Evolutionary conservation across 2,329 filamentous ascomycete genomes (phyloP).

Genomic region (Simplicillium aogashimaense): DNA sequence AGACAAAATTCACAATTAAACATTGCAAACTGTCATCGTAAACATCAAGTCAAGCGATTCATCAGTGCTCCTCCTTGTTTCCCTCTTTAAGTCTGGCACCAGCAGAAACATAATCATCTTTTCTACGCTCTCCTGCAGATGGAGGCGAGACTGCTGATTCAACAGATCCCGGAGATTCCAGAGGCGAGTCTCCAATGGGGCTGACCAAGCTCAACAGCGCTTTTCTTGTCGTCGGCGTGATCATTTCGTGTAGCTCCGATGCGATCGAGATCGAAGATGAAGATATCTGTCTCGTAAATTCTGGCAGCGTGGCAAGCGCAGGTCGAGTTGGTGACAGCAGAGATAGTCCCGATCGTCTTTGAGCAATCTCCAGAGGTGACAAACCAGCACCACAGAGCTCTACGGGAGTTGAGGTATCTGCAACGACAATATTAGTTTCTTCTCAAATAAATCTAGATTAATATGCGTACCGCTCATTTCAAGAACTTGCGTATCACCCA

Average conservation of each 20-base stretch:
- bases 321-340: too few species aligned
- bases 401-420: conserved; percentile 31
- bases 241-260: too few species aligned
- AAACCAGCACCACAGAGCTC: conserved; percentile 37
- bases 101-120: not conserved
- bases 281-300: conserved; percentile 3
- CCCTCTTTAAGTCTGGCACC: not conserved
- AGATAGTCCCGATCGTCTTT: conserved; percentile 13
- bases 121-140: not conserved
- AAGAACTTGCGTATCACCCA: conserved; percentile 30
- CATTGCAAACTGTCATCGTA: not conserved
- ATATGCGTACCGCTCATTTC: conserved; percentile 35
- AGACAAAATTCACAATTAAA: conserved; percentile 1
- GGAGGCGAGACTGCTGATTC: not conserved
- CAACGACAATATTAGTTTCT: not conserved
- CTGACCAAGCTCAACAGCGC: too few species aligned
- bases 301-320: too few species aligned
- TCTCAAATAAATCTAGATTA: not conserved
- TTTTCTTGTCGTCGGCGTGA: too few species aligned
- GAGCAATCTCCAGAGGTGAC: conserved; percentile 27
- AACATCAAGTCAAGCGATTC: not conserved
- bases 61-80: not conserved
- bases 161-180: too few species aligned
- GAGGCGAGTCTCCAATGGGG: too few species aligned
- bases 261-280: conserved; percentile 6